Evolutionary conservation across 768 basidiomycete genomes (phyloP).

Genomic region (Punctularia strigosozonata): DNA sequence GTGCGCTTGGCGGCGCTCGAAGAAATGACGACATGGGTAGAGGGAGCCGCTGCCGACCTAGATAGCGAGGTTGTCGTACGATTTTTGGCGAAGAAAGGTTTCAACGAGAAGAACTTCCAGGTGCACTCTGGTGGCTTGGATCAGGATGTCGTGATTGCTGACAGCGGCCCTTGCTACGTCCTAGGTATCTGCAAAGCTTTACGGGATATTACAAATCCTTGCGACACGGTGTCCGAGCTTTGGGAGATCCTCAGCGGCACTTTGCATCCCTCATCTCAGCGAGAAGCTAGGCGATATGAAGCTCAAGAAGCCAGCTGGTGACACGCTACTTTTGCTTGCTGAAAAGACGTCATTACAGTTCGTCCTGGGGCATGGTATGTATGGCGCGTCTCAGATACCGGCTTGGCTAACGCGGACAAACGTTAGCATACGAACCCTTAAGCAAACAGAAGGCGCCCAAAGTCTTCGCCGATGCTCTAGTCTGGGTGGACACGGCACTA

Average conservation of each 20-base stretch:
- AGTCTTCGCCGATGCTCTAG: constrained; percentile 81
- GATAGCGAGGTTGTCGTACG: constrained; percentile 88
- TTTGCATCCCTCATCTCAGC: constrained; percentile 69
- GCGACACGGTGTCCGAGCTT: constrained; percentile 77
- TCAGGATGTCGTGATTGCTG: no score
- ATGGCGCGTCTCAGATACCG: no score
- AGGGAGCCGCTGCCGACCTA: constrained; percentile 46
- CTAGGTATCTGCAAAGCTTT: constrained; percentile 92
- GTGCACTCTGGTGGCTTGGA: no score
- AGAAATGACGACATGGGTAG: constrained; percentile 76
- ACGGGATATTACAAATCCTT: constrained; percentile 60
- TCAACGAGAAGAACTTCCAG: constrained; percentile 99
- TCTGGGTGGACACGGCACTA: constrained; percentile 80
- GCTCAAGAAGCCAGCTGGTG: constrained; percentile 91
- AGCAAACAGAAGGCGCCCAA: constrained; percentile 96
- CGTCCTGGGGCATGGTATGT: constrained; percentile 79
- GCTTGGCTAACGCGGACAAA: no score
- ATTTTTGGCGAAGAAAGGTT: constrained; percentile 84
- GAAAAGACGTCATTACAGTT: constrained; percentile 94
- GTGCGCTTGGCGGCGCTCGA: constrained; percentile 77
- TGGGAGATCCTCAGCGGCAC: constrained; percentile 71
- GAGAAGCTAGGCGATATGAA: constrained; percentile 97
- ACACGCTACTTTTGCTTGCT: constrained; percentile 69
- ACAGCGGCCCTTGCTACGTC: no score
- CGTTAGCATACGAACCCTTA: constrained; percentile 87